Conservation (phyloP, 2,329 filamentous ascomycete species). For the Verticillium zaregamsianum region DNA sequence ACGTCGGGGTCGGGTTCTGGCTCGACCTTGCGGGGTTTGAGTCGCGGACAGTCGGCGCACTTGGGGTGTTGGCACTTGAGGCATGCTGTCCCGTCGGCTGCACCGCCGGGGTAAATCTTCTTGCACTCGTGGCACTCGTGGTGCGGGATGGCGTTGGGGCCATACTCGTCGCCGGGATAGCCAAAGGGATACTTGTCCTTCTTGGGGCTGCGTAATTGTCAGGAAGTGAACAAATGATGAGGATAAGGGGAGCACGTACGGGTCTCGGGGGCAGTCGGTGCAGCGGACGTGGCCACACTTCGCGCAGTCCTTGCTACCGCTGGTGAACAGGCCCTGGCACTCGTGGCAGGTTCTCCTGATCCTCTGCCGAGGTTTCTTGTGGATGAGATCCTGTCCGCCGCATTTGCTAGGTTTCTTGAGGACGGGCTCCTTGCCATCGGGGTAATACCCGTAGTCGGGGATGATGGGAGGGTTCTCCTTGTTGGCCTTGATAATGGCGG, state of each 20-base stretch:
- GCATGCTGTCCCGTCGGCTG: slow-evolving; percentile 51
- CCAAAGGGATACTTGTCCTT: slow-evolving; percentile 65
- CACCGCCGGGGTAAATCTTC: slow-evolving; percentile 47
- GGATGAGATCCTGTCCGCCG: slow-evolving; percentile 67
- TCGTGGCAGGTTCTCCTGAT: slow-evolving; percentile 73
- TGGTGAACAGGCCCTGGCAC: slow-evolving; percentile 60
- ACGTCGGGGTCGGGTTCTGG: slow-evolving; percentile 59
- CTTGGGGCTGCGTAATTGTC: slow-evolving; percentile 46
- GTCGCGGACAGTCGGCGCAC: slow-evolving; percentile 55
- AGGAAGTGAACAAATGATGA: slow-evolving; percentile 1
- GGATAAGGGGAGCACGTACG: slow-evolving; percentile 48
- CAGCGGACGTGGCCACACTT: slow-evolving; percentile 71
- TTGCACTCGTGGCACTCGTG: slow-evolving; percentile 62
- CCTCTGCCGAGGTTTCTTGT: slow-evolving; percentile 67
- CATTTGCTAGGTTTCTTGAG: slow-evolving; percentile 62
- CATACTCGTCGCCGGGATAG: slow-evolving; percentile 63
- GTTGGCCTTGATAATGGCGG: slow-evolving; percentile 47
- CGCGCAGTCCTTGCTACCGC: slow-evolving; percentile 58
- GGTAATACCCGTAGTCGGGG: slow-evolving; percentile 44
- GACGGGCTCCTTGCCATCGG: slow-evolving; percentile 40
- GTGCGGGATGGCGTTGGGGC: slow-evolving; percentile 44
- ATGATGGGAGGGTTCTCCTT: slow-evolving; percentile 53
- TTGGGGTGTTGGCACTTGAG: slow-evolving; percentile 56
- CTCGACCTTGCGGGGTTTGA: slow-evolving; percentile 56
- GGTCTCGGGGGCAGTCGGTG: slow-evolving; percentile 75